These are phyloP conservation scores for Tylopilus sp. DNA, from an alignment of 768 basidiomycete genomes.

Conservation along the genomic window DNA sequence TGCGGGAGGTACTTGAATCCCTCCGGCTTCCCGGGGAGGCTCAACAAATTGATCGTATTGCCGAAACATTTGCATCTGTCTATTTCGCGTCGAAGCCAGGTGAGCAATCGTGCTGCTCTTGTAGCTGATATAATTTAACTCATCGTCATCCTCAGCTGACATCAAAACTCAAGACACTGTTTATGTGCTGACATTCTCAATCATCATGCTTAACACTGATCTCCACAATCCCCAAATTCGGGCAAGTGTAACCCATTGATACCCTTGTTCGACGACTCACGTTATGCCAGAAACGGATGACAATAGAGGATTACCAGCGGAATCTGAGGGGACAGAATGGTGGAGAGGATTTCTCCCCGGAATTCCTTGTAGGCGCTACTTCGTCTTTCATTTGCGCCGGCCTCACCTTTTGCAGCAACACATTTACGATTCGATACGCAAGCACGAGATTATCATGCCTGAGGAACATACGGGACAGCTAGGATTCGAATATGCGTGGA, in stretches of 20 bases:
- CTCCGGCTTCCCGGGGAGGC: slow-evolving; percentile 95
- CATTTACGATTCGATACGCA: slow-evolving; percentile 93
- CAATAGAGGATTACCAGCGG: slow-evolving; percentile 87
- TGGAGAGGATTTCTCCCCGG: slow-evolving; percentile 74
- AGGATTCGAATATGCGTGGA: slow-evolving; percentile 99
- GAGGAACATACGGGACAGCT: slow-evolving; percentile 96
- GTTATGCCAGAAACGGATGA: slow-evolving; percentile 81
- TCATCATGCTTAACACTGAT: slow-evolving; percentile 99
- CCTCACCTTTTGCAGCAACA: slow-evolving; percentile 53
- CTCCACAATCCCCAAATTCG: slow-evolving; percentile 91
- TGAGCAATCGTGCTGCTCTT: slow-evolving; percentile 25
- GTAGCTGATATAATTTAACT: too few species aligned
- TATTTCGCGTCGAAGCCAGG: slow-evolving; percentile 87
- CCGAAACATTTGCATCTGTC: slow-evolving; percentile 89
- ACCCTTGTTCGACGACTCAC: slow-evolving; percentile 2
- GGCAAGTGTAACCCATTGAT: slow-evolving; percentile 41
- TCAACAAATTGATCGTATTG: slow-evolving; percentile 91
- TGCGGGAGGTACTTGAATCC: slow-evolving; percentile 90
- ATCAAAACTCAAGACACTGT: slow-evolving; percentile 90
- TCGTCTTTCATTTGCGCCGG: not conserved
- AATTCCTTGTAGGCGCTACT: slow-evolving; percentile 65
- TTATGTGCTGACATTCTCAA: slow-evolving; percentile 90
- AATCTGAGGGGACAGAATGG: slow-evolving; percentile 94
- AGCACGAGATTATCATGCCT: slow-evolving; percentile 93
- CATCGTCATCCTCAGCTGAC: slow-evolving; percentile 60